These are phyloP conservation scores for Aureobasidium lini DNA, from an alignment of 2,329 filamentous ascomycete genomes.

Conservation along the genomic window DNA sequence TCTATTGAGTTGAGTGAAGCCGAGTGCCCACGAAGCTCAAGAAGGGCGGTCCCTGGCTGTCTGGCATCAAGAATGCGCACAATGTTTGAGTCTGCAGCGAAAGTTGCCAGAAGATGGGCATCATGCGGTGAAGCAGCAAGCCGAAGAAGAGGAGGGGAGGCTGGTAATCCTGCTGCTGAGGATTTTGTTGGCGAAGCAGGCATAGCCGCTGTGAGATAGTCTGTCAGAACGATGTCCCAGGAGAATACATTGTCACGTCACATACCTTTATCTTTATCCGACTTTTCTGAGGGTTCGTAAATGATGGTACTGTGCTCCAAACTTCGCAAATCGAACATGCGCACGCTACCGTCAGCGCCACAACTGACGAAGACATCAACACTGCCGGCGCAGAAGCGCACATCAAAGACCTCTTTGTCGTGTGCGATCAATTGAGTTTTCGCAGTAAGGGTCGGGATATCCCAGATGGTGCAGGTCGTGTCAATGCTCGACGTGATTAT, in stretches of 20 bases:
- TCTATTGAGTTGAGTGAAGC: conserved; percentile 87
- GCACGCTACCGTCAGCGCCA: conserved; percentile 91
- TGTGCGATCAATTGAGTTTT: conserved; percentile 98
- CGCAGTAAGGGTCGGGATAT: conserved; percentile 93
- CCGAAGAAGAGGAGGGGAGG: conserved; percentile 61
- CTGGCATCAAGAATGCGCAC: conserved; percentile 94
- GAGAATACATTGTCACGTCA: not conserved
- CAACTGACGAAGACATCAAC: conserved; percentile 99
- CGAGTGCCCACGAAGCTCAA: conserved; percentile 85
- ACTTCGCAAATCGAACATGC: conserved; percentile 97
- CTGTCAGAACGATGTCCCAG: not conserved
- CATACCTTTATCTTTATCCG: conserved; percentile 44
- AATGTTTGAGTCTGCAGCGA: conserved; percentile 84
- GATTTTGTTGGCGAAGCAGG: conserved; percentile 64
- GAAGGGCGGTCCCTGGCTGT: conserved; percentile 87
- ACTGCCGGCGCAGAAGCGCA: conserved; percentile 94
- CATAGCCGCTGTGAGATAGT: conserved; percentile 31
- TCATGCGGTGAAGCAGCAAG: conserved; percentile 91
- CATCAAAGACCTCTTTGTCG: conserved; percentile 98
- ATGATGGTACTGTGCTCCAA: conserved; percentile 98
- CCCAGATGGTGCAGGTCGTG: conserved; percentile 98
- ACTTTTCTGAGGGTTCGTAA: conserved; percentile 91
- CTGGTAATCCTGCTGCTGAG: conserved; percentile 57
- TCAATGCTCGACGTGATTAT: conserved; percentile 99
- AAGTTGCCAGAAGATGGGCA: conserved; percentile 91